Conservation (phyloP, 768 basidiomycete genomes). For the Serendipita sp. region DNA sequence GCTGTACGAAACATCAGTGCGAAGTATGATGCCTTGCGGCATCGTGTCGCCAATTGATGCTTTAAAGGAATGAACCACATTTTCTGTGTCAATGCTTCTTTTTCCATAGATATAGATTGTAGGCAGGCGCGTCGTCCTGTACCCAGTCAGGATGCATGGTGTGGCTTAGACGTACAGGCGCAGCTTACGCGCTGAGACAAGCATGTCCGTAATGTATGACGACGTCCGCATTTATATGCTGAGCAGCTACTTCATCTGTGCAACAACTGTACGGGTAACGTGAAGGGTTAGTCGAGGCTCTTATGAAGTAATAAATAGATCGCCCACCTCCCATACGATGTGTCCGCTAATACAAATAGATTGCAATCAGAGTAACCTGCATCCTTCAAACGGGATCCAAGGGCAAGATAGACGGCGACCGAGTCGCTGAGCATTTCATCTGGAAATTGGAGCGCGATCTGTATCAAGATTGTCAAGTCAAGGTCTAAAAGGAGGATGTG, state of each 20-base stretch:
- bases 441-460: slow-evolving; percentile 91
- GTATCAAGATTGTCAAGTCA: background rate
- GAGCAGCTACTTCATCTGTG: slow-evolving; percentile 88
- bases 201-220: slow-evolving; percentile 95
- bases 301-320: slow-evolving; percentile 12
- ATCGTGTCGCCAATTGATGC: background rate
- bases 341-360: slow-evolving; percentile 88
- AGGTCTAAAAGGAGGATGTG: background rate
- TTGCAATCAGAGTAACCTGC: slow-evolving; percentile 33
- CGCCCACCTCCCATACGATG: slow-evolving; percentile 88
- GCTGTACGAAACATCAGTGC: background rate
- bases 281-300: background rate
- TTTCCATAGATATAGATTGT: slow-evolving; percentile 85
- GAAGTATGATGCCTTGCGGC: background rate
- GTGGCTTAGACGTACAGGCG: background rate
- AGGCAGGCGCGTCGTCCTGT: slow-evolving; percentile 71
- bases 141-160: background rate
- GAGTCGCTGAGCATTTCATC: slow-evolving; percentile 81
- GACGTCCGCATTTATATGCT: slow-evolving; percentile 82
- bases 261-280: slow-evolving; percentile 51
- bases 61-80: slow-evolving; percentile 9
- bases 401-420: slow-evolving; percentile 58
- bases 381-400: slow-evolving; percentile 31
- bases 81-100: slow-evolving; percentile 38
- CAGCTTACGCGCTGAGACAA: slow-evolving; percentile 73